A percentile compares a stretch with the other conserved stretches of the same genome.
Conservation (phyloP, 2,329 filamentous ascomycete species). For the Sporothrix variecibatus region DNA sequence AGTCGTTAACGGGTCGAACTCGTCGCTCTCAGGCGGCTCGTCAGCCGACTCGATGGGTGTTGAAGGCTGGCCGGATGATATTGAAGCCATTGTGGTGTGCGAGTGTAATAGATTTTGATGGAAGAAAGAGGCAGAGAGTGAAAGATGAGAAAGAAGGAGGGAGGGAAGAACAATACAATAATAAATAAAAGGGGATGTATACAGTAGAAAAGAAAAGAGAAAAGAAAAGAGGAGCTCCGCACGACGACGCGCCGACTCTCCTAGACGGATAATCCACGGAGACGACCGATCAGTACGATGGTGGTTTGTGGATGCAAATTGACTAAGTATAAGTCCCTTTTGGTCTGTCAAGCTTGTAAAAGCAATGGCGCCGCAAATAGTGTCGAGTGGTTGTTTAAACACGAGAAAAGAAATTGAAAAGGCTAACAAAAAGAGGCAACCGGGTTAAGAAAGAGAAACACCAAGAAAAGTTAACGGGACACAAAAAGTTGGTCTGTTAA, state of each 20-base stretch:
- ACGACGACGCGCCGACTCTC: neutral
- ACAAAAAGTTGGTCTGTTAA: neutral
- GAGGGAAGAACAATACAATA: neutral
- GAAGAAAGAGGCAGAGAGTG: no score
- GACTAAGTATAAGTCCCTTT: neutral
- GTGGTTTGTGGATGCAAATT: neutral
- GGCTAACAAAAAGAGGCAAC: neutral
- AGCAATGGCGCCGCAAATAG: neutral
- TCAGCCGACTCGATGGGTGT: slow-evolving; percentile 7
- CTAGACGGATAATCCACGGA: neutral
- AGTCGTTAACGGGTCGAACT: slow-evolving; percentile 12
- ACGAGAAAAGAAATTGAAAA: neutral
- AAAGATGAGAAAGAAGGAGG: neutral
- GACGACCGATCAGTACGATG: neutral
- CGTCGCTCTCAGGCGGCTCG: slow-evolving; percentile 3
- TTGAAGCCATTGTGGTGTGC: neutral
- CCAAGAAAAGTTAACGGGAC: neutral
- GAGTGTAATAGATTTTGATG: neutral
- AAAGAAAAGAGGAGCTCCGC: neutral
- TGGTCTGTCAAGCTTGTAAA: neutral
- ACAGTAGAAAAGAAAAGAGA: neutral
- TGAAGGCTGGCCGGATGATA: neutral
- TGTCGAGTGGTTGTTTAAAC: neutral
- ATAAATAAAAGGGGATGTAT: neutral
- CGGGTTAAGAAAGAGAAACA: neutral